phyloP scores from a whole-genome alignment of 331 rosid genomes.

The Malus hybrid region DNA sequence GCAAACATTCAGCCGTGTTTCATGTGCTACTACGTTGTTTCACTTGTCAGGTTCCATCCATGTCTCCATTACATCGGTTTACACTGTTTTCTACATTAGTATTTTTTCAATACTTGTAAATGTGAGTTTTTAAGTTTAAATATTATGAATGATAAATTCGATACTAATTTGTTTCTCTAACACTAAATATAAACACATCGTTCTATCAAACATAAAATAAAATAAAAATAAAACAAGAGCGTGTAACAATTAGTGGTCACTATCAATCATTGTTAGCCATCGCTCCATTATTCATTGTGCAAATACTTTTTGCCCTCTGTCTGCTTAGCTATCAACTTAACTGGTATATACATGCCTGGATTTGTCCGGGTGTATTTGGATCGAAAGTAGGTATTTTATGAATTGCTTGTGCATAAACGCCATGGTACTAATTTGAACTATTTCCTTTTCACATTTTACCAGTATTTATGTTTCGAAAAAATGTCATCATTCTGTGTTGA shows the following conservation, averaged over 20 bases:
- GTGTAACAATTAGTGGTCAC: not conserved
- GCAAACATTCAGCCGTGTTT: conserved; percentile 5
- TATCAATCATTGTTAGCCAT: not conserved
- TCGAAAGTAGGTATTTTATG: not conserved
- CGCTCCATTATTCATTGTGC: not conserved
- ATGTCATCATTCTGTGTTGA: not conserved
- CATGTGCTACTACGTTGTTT: not conserved
- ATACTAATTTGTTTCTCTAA: no score
- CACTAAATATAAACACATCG: no score
- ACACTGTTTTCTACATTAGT: no score
- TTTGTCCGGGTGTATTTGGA: not conserved
- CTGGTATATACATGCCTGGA: not conserved
- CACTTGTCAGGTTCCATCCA: not conserved
- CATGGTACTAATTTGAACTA: not conserved
- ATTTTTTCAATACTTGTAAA: no score
- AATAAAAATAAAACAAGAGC: not conserved
- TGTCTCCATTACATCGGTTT: no score
- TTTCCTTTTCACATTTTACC: not conserved
- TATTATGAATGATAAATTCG: no score
- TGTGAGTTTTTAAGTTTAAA: no score
- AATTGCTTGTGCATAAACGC: not conserved
- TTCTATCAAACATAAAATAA: no score
- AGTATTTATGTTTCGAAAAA: not conserved
- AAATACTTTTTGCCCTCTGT: not conserved
- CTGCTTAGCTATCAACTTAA: not conserved